phyloP scores from a whole-genome alignment of 2,329 filamentous ascomycete genomes.

The Clonostachys chloroleuca region DNA sequence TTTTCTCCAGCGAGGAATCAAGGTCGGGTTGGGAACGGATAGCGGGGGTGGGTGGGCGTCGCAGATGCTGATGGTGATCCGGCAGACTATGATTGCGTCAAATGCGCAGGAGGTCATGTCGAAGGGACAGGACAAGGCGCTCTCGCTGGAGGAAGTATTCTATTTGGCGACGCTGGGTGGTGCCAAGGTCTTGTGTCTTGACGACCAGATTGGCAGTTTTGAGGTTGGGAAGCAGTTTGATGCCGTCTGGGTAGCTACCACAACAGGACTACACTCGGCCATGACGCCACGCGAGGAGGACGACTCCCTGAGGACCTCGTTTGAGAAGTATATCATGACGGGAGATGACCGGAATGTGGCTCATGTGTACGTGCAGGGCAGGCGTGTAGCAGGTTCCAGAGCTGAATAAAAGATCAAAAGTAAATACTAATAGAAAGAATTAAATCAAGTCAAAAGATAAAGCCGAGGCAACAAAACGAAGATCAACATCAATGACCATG shows the following conservation, averaged over 20 bases:
- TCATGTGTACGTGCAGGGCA: no score
- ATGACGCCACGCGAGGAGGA: conserved; percentile 45
- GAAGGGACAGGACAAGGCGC: conserved; percentile 30
- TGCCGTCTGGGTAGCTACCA: conserved; percentile 37
- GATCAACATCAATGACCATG: no score
- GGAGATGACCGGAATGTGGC: conserved; percentile 59
- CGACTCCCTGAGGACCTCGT: conserved; percentile 38
- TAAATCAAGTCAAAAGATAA: no score
- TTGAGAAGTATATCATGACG: conserved; percentile 64
- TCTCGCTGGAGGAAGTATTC: conserved; percentile 49
- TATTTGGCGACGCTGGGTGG: conserved; percentile 59
- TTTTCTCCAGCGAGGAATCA: conserved; percentile 52
- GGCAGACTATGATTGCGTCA: conserved; percentile 52
- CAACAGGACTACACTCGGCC: conserved; percentile 11
- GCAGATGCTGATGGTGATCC: conserved; percentile 54
- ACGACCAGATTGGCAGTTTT: conserved; percentile 50
- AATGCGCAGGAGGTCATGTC: conserved; percentile 38
- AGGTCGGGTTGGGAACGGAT: conserved; percentile 64
- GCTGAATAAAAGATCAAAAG: no score
- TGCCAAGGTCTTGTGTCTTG: conserved; percentile 51
- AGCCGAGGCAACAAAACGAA: no score
- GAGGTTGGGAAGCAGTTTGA: conserved; percentile 58
- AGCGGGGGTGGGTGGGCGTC: conserved; percentile 58
- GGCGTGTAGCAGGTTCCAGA: no score
- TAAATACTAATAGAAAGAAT: no score